Evolutionary conservation across 225 moss, liverwort and hornwort genomes (phyloP).

Genomic region (Antitrichia curtipendula): DNA sequence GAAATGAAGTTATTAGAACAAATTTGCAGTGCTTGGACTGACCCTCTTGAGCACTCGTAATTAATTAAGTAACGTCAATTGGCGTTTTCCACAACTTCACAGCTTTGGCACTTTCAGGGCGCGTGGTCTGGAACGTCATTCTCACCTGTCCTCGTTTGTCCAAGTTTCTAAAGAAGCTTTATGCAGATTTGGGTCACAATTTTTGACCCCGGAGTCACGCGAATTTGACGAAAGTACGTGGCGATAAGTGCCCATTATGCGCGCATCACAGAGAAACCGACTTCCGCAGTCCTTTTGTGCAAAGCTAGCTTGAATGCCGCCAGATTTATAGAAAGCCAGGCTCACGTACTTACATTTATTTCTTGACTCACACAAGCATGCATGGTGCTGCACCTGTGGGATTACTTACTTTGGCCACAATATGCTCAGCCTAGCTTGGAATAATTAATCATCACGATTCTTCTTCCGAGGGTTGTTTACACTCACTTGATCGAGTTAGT

Average conservation of each 20-base stretch:
- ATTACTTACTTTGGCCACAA: not conserved
- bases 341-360: too few relatives aligned
- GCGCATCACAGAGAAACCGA: not conserved
- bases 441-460: not conserved
- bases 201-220: not conserved
- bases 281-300: not conserved
- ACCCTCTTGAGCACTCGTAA: not conserved
- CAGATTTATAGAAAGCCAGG: not conserved
- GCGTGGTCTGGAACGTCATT: not conserved
- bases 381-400: not conserved
- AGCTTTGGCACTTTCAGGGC: not conserved
- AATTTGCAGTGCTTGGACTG: not conserved
- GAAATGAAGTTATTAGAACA: not conserved
- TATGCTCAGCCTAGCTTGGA: not conserved
- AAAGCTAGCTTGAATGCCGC: not conserved
- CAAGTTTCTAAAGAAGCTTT: not conserved
- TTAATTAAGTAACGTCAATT: not conserved
- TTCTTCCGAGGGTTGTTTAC: not conserved
- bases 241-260: not conserved
- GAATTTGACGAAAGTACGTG: not conserved
- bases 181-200: not conserved
- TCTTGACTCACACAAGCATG: not conserved
- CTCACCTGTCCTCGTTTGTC: not conserved
- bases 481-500: not conserved
- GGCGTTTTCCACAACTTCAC: not conserved